These are phyloP conservation scores for Lophiostoma macrostomum DNA, from an alignment of 495 filamentous ascomycete genomes.

Conservation along the genomic window DNA sequence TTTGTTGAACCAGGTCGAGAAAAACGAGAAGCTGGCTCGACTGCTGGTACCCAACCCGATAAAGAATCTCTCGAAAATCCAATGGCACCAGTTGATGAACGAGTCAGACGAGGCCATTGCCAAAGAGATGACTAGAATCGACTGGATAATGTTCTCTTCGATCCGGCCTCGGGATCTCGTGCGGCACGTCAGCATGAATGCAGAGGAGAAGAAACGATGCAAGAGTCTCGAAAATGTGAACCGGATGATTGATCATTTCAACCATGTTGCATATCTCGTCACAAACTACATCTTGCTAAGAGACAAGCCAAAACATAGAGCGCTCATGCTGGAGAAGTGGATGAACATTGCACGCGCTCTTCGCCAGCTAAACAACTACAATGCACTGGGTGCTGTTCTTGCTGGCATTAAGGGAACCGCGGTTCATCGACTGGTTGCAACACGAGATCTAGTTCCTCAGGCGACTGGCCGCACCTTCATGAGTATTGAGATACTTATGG, in stretches of 20 bases:
- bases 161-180: conserved; percentile 93
- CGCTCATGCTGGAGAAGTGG: conserved; percentile 85
- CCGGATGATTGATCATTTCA: conserved; percentile 93
- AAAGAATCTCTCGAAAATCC: conserved; percentile 65
- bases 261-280: conserved; percentile 88
- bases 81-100: conserved; percentile 82
- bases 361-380: conserved; percentile 93
- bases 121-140: conserved; percentile 86
- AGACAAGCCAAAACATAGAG: conserved; percentile 94
- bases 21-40: conserved; percentile 69
- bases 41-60: conserved; percentile 60
- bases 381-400: conserved; percentile 85
- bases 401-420: conserved; percentile 88
- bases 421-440: conserved; percentile 81
- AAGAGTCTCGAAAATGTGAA: conserved; percentile 81
- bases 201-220: conserved; percentile 70
- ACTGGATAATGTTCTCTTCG: conserved; percentile 96
- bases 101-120: conserved; percentile 78
- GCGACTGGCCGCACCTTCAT: conserved; percentile 77
- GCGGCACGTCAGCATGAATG: conserved; percentile 76
- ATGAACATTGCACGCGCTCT: conserved; percentile 73
- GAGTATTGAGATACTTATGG: conserved; percentile 87
- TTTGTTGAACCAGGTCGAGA: conserved; percentile 61
- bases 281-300: conserved; percentile 87
- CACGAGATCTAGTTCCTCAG: conserved; percentile 68